These are phyloP conservation scores for Streptanthus diversifolius DNA, from an alignment of 345 rosid species.

Conservation along the genomic window DNA sequence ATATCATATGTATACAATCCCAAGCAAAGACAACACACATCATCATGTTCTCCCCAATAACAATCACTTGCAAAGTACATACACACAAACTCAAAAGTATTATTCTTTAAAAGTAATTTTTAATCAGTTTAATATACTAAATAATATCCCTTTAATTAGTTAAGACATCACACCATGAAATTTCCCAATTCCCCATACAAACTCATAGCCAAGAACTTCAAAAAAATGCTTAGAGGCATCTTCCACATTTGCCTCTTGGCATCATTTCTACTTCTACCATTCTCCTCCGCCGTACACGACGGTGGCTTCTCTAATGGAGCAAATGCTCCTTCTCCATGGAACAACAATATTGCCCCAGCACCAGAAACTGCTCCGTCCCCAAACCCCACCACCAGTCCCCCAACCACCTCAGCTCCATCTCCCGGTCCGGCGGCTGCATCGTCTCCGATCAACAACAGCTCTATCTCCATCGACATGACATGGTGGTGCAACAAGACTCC, in stretches of 20 bases:
- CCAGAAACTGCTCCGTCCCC: constrained; percentile 4
- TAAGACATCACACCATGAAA: constrained; percentile 27
- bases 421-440: background rate
- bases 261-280: constrained; percentile 14
- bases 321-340: constrained; percentile 16
- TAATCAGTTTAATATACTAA: background rate
- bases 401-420: constrained; percentile 1
- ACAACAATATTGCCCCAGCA: background rate
- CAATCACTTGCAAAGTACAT: constrained; percentile 29
- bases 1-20: constrained; percentile 32
- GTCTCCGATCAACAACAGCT: constrained; percentile 12
- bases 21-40: constrained; percentile 42
- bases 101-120: background rate
- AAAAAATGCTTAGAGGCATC: constrained; percentile 29
- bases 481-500: constrained; percentile 78
- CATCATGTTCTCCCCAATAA: constrained; percentile 35
- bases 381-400: background rate
- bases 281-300: constrained; percentile 12
- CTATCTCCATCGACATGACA: constrained; percentile 33
- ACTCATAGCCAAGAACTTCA: constrained; percentile 19
- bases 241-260: constrained; percentile 33
- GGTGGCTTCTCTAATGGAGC: background rate
- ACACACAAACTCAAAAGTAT: constrained; percentile 19
- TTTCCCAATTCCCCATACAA: constrained; percentile 32
- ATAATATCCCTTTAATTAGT: constrained; percentile 24